Conservation (phyloP, 228 moss, liverwort and hornwort species). For the Sphagnum fallax region DNA sequence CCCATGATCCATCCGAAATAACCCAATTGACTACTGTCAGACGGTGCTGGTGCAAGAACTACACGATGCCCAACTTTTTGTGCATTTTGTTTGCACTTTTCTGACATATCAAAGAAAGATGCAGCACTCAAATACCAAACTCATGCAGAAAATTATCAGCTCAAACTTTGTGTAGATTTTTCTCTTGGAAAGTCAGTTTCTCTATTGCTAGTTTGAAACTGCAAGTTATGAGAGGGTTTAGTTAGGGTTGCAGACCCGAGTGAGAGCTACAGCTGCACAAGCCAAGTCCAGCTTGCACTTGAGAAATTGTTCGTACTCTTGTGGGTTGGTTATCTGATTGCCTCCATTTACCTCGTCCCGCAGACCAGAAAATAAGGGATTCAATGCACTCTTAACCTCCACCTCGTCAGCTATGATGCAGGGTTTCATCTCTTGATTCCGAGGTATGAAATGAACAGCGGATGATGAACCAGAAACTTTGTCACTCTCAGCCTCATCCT, state of each 20-base stretch:
- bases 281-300: conserved; percentile 76
- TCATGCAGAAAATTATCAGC: too few species aligned
- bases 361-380: conserved; percentile 84
- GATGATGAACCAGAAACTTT: not conserved
- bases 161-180: too few species aligned
- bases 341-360: conserved; percentile 57
- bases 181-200: too few species aligned
- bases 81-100: too few species aligned
- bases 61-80: too few species aligned
- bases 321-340: conserved; percentile 27
- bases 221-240: too few species aligned
- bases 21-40: too few species aligned
- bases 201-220: too few species aligned
- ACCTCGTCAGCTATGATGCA: conserved; percentile 42
- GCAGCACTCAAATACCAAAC: too few species aligned
- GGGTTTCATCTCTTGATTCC: not conserved
- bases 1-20: too few species aligned
- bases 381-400: conserved; percentile 64
- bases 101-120: too few species aligned
- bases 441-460: not conserved
- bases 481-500: conserved; percentile 8
- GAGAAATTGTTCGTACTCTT: conserved; percentile 61
- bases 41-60: too few species aligned
- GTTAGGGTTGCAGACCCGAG: conserved; percentile 45
- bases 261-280: conserved; percentile 71